These are phyloP conservation scores for Sugiyamaella lignohabitans DNA, from an alignment of 805 yeast species.

Conservation along the genomic window DNA sequence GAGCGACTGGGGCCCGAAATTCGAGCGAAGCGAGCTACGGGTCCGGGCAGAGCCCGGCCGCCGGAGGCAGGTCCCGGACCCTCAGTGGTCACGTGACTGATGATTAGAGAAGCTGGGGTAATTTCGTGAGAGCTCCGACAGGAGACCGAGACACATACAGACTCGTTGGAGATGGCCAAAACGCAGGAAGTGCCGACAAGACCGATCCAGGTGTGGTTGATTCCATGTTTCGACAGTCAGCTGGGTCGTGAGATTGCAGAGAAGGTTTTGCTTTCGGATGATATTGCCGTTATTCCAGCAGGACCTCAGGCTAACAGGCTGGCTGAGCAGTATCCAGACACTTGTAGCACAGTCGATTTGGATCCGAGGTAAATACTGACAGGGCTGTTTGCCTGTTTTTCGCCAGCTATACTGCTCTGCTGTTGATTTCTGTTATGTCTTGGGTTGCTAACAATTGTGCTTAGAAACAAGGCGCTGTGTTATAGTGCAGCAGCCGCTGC, in stretches of 20 bases:
- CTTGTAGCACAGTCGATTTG: constrained; percentile 12
- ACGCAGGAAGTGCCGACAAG: not conserved
- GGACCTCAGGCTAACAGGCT: constrained; percentile 4
- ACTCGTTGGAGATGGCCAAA: not conserved
- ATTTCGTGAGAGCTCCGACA: too few species aligned
- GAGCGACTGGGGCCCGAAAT: too few species aligned
- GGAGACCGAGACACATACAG: too few species aligned
- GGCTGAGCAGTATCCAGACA: constrained; percentile 9
- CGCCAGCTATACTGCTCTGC: too few species aligned
- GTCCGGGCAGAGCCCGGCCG: too few species aligned
- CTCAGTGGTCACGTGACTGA: too few species aligned
- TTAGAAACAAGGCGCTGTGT: constrained; percentile 12
- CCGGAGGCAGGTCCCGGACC: too few species aligned
- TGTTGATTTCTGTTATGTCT: too few species aligned
- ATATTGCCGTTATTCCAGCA: constrained; percentile 14
- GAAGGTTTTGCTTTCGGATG: constrained; percentile 15
- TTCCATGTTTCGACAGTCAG: constrained; percentile 10
- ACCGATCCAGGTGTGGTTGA: constrained; percentile 16
- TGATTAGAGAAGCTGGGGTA: not conserved
- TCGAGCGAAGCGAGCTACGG: too few species aligned
- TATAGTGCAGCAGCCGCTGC: constrained; percentile 17
- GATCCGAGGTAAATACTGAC: constrained; percentile 11
- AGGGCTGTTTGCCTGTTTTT: not conserved
- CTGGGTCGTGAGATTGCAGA: constrained; percentile 16
- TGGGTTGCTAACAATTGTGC: too few species aligned